Conservation (phyloP, 2,329 filamentous ascomycete species). For the Arthrinium phaeospermum region DNA sequence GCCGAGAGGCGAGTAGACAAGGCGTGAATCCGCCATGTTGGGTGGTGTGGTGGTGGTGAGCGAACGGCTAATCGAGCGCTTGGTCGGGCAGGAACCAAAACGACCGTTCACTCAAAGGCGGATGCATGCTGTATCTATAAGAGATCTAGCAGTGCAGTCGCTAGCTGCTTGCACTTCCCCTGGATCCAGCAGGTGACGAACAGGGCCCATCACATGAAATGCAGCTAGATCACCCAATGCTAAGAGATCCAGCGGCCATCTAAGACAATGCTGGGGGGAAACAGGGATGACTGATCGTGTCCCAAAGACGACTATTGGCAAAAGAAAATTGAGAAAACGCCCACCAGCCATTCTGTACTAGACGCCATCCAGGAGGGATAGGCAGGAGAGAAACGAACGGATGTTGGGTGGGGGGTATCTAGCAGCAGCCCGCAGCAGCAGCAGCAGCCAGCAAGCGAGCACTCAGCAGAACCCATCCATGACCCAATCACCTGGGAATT, state of each 20-base stretch:
- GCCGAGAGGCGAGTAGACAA: conserved; percentile 24
- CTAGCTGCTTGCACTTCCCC: background rate
- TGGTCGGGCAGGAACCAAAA: background rate
- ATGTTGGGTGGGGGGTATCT: background rate
- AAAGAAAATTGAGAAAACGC: background rate
- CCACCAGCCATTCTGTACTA: background rate
- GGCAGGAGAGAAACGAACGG: background rate
- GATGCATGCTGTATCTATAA: background rate
- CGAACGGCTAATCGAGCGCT: background rate
- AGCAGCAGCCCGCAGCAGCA: background rate
- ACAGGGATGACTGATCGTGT: background rate
- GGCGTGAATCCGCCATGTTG: conserved; percentile 15
- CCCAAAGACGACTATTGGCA: background rate
- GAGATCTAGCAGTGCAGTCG: background rate
- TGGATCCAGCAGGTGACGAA: background rate
- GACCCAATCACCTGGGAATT: background rate
- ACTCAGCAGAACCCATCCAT: background rate
- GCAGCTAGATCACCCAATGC: background rate
- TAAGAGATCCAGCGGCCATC: background rate
- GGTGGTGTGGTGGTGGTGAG: background rate
- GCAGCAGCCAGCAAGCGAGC: background rate
- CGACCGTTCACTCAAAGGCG: background rate
- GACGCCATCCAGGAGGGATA: conserved; percentile 4
- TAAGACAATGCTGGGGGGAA: background rate
- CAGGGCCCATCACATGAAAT: background rate